phyloP scores from a whole-genome alignment of 495 filamentous ascomycete species.

The Pyronema omphalodes region DNA sequence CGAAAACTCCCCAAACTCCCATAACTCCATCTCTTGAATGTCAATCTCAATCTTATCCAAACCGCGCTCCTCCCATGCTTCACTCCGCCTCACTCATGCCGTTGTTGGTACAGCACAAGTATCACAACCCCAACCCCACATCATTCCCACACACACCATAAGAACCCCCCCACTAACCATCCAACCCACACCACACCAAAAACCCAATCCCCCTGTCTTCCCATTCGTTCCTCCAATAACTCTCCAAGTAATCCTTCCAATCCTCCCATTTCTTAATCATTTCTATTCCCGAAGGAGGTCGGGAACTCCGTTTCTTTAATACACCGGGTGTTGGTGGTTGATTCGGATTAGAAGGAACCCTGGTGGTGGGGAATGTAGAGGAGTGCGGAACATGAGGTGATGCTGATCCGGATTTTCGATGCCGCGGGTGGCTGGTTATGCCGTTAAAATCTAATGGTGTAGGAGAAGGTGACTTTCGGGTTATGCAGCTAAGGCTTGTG shows the following conservation, averaged over 20 bases:
- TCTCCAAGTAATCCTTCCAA: slow-evolving; percentile 14
- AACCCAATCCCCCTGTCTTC: slow-evolving; percentile 12
- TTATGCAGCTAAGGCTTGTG: background rate
- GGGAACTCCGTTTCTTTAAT: background rate
- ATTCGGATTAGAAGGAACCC: background rate
- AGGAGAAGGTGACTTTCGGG: too few species aligned
- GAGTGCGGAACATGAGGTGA: background rate
- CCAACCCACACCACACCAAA: slow-evolving; percentile 19
- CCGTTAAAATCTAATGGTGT: too few species aligned
- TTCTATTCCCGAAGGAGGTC: background rate
- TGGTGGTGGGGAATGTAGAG: background rate
- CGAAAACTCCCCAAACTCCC: too few species aligned
- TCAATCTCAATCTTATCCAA: too few species aligned
- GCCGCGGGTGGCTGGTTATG: background rate
- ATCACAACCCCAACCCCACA: slow-evolving; percentile 18
- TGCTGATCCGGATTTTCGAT: background rate
- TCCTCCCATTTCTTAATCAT: slow-evolving; percentile 8
- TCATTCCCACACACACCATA: slow-evolving; percentile 18
- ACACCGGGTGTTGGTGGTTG: background rate
- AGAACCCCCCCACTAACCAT: slow-evolving; percentile 15
- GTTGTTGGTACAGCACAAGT: slow-evolving; percentile 8
- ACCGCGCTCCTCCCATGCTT: too few species aligned
- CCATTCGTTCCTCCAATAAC: slow-evolving; percentile 13
- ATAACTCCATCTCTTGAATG: too few species aligned
- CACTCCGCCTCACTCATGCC: slow-evolving; percentile 7